Evolutionary conservation across 768 basidiomycete genomes (phyloP), one percentile per base, ranked within the genome.

Genomic region (Amanita polypyramis): DNA sequence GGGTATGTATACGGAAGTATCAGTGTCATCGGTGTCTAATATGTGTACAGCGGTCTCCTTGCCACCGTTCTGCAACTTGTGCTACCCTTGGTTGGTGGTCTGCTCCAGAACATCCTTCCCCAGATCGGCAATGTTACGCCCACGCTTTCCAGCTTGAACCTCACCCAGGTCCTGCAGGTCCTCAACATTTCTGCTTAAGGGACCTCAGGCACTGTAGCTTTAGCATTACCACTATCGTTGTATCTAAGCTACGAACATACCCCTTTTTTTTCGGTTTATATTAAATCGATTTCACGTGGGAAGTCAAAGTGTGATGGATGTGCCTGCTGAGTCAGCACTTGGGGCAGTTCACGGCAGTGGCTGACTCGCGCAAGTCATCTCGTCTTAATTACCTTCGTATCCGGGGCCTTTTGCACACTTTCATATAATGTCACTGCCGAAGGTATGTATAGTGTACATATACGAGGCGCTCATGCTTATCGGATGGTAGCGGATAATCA

Each of bases 401-500:
- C 30, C 20, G 39, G 47, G 38, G 20, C 47, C 30, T 21, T n/a
- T 34, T n/a, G 39, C 47, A 35, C 17, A 33, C 30, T 32, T 44
- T 12, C 10, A 20, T 32, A 47, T 25, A 25, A 49, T 49, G 47
- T 10, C 47, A 41, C 40, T 49, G 19, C 47, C 47, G 11, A 49
- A 49, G 47, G 47, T 49, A 20, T 11, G 39, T 41, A 3, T n/a
- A 3, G 15, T 14, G 20, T 11, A 15, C 21, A 11, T 29, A 40
- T 14, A 12, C 10, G 27, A 19, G 1, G 9, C 0, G 5, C 20
- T 32, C 14, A 19, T 47, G 47, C 47, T 49, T 49, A 49, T 49
- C 47, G 39, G 47, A 49, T 34, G 30, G 32, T n/a, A 49, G 47
- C 47, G 47, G 32, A 49, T 49, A 42, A 49, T 49, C 47, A 49